Base-by-base conservation (phyloP, 257 asterid genomes). In the Solanum piurae region DNA sequence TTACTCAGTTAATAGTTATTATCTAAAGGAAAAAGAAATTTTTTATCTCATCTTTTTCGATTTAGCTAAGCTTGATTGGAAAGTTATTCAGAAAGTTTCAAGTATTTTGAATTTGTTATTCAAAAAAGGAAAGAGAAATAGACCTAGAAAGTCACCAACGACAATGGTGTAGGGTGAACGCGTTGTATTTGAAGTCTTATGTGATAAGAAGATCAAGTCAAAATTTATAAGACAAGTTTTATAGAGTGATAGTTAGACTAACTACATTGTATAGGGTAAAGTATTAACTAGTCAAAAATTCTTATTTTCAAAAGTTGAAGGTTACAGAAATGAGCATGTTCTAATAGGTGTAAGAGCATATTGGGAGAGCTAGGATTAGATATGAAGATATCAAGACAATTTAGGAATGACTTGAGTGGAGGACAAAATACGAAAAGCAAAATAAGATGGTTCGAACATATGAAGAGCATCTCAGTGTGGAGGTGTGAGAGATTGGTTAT, bases 11-110 rank as follows among this genome's bases (percentile, higher is more conserved):
- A 58, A 58, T 58, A 58, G 68, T 58, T 55, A 58, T 58, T 58
- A 58, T 55, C 11, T 7, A 20, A 8, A 3, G 6, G 18, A 55
- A 40, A 55, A 55, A 55, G 1, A 55, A 55, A 20, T 20, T 20
- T 0, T 55, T 55, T 55, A 2, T 58, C 27, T 58, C 21, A 58
- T 8, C 0, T 8, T 58, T 21, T 20, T 21, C 0, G 0, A 58
- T 21, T 21, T 58, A 8, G 68, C 68, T 58, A 8, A 58, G 27
- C 12, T 58, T 58, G 5, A 8, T 60, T 3, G 68, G 10, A 7
- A 60, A 21, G 27, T 0, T 1, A 10, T 21, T 21, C 0, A 21
- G 1, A 58, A 58, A 58, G 66, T 21, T 58, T 58, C 2, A 58
- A 58, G 25, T 58, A 21, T n/a, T 0, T 62, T 62, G 13, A 4